Percentiles rank a stretch among this genome's conserved stretches.
Conservation (phyloP, 2,329 filamentous ascomycete genomes). For the Drechslerella dactyloides region DNA sequence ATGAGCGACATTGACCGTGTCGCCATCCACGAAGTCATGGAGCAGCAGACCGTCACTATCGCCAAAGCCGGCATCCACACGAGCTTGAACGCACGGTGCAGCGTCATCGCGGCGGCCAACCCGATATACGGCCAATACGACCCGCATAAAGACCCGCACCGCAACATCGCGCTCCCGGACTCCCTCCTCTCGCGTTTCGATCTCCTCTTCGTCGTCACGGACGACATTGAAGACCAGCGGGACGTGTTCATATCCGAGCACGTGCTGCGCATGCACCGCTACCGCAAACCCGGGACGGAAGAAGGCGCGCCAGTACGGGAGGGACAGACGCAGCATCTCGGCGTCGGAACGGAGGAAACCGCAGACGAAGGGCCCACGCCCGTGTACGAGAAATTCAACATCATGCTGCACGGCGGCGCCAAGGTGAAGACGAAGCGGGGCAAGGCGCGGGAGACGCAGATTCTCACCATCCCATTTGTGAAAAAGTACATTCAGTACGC, state of each 20-base stretch:
- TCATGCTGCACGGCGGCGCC: conserved; percentile 92
- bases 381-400: conserved; percentile 94
- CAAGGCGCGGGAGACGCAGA: conserved; percentile 77
- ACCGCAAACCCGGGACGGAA: conserved; percentile 88
- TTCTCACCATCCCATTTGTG: conserved; percentile 95
- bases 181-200: conserved; percentile 98
- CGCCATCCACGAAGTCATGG: conserved; percentile 99
- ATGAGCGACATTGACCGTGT: conserved; percentile 99
- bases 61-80: conserved; percentile 99
- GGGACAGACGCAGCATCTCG: conserved; percentile 79
- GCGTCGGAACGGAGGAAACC: conserved; percentile 81
- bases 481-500: conserved; percentile 99
- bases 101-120: conserved; percentile 94
- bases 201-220: conserved; percentile 94
- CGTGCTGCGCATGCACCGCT: conserved; percentile 94
- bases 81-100: conserved; percentile 93
- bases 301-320: conserved; percentile 95
- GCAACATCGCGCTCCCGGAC: conserved; percentile 96
- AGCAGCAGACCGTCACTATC: conserved; percentile 98
- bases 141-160: conserved; percentile 96
- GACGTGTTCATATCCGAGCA: conserved; percentile 94
- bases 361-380: conserved; percentile 77
- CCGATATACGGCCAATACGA: conserved; percentile 99
- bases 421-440: conserved; percentile 73
- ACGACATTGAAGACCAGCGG: conserved; percentile 93